Base-by-base conservation (phyloP, 192 early-diverging fungal species). In the Lobosporangium transversale region DNA sequence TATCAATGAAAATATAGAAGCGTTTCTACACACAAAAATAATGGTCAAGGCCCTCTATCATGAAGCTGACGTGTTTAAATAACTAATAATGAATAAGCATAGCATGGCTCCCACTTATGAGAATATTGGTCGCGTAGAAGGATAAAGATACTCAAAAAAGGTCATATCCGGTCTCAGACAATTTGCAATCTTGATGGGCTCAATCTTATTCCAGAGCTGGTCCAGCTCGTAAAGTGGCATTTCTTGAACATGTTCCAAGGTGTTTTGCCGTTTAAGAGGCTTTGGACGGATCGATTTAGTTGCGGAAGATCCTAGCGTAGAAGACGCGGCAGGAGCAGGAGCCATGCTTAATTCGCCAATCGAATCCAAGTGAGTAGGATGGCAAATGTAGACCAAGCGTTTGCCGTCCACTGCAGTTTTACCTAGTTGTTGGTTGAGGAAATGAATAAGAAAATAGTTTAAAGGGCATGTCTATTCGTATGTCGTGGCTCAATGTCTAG, bases 381-480 rank as follows among this genome's bases (percentile, higher is more conserved):
- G 79, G 58, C 79, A 81, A 29, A 81, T 60, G 44, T 81, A 81
- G 0, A 74, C 36, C 59, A 66, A 51, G 12, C 79, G 61, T 32
- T 75, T 67, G 20, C 79, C 79, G 32, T 81, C 79, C 1, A 43
- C 29, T 17, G 60, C 62, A 27, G 70, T 70, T 50, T 75, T 69
- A 23, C 79, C 79, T 81, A 65, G n/a, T 48, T 10, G 3, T 54
- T 40, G 14, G n/a, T n/a, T n/a, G n/a, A n/a, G n/a, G n/a, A n/a
- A n/a, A n/a, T n/a, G n/a, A n/a, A n/a, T n/a, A n/a, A n/a, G n/a
- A n/a, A n/a, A n/a, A n/a, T n/a, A n/a, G n/a, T n/a, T n/a, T n/a
- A n/a, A n/a, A n/a, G n/a, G n/a, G n/a, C n/a, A n/a, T n/a, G n/a
- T n/a, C n/a, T n/a, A n/a, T n/a, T n/a, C n/a, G n/a, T n/a, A n/a